phyloP scores from a whole-genome alignment of 169 alveolate genomes.

The Cryptosporidium meleagridis region DNA sequence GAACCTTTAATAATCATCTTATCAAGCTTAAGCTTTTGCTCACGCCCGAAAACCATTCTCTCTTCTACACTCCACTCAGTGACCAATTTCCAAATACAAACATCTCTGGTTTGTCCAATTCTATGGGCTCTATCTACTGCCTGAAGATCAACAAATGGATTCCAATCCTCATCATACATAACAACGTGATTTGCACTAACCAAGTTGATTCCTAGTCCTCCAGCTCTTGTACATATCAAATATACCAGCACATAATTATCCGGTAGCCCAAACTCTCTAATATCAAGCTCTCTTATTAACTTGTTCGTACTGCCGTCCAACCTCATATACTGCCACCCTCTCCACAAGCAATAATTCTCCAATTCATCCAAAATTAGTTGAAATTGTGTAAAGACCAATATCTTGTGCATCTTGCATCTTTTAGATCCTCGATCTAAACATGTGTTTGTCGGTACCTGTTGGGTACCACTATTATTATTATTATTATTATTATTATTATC shows the following conservation, averaged over 20 bases:
- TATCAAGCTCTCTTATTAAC: constrained; percentile 89
- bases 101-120: constrained; percentile 98
- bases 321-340: constrained; percentile 92
- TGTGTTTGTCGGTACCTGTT: neutral
- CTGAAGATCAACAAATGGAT: constrained; percentile 98
- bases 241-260: constrained; percentile 86
- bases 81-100: constrained; percentile 95
- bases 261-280: constrained; percentile 88
- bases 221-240: constrained; percentile 91
- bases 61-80: constrained; percentile 99
- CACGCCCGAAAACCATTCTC: constrained; percentile 97
- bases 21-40: constrained; percentile 88
- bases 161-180: constrained; percentile 99
- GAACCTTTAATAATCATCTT: constrained; percentile 84
- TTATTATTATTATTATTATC: neutral
- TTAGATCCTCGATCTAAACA: neutral
- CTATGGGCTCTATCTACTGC: constrained; percentile 99
- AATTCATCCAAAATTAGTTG: constrained; percentile 90
- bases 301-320: constrained; percentile 91
- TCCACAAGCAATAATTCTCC: constrained; percentile 88
- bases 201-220: constrained; percentile 94
- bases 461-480: neutral
- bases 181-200: constrained; percentile 99
- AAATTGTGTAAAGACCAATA: constrained; percentile 89
- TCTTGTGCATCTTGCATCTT: constrained; percentile 85